Percentiles rank a stretch among this genome's conserved stretches.
phyloP scores from a whole-genome alignment of 345 rosid genomes.

The Ceriops zippeliana region DNA sequence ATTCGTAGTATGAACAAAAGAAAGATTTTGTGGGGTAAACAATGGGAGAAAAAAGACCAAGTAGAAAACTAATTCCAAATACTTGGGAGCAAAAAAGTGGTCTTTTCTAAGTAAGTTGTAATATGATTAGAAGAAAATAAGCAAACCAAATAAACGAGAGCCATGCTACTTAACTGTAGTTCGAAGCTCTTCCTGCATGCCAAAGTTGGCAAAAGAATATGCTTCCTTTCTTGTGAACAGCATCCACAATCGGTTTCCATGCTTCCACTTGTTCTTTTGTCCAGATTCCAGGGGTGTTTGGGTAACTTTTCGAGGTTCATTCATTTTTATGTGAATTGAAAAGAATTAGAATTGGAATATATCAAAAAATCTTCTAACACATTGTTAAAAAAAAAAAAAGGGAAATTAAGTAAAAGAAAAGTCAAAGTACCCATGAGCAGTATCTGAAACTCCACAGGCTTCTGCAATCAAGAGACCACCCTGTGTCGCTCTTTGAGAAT shows the following conservation, averaged over 20 bases:
- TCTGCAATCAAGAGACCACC: slow-evolving; percentile 36
- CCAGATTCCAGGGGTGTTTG: slow-evolving; percentile 24
- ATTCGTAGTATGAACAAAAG: neutral
- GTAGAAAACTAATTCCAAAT: no score
- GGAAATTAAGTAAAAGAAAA: neutral
- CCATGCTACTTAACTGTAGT: slow-evolving; percentile 8
- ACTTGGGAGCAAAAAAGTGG: no score
- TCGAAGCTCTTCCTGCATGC: slow-evolving; percentile 27
- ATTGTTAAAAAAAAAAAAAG: neutral
- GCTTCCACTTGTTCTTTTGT: slow-evolving; percentile 24
- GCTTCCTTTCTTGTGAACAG: slow-evolving; percentile 24
- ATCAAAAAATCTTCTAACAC: no score
- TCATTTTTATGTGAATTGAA: no score
- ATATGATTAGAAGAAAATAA: no score
- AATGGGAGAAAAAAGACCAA: no score
- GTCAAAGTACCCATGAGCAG: slow-evolving; percentile 25
- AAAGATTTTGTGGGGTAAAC: neutral
- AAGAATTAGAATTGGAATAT: no score
- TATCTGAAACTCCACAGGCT: slow-evolving; percentile 26
- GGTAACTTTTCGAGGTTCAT: neutral
- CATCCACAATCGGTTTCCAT: slow-evolving; percentile 26
- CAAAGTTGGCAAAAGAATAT: slow-evolving; percentile 29
- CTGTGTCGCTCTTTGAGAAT: slow-evolving; percentile 30
- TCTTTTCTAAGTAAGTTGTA: no score
- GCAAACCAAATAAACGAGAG: no score